Evolutionary conservation across 2,329 filamentous ascomycete species (phyloP), one percentile per base, ranked within the genome.

Genomic region (Penicillium sp.): DNA sequence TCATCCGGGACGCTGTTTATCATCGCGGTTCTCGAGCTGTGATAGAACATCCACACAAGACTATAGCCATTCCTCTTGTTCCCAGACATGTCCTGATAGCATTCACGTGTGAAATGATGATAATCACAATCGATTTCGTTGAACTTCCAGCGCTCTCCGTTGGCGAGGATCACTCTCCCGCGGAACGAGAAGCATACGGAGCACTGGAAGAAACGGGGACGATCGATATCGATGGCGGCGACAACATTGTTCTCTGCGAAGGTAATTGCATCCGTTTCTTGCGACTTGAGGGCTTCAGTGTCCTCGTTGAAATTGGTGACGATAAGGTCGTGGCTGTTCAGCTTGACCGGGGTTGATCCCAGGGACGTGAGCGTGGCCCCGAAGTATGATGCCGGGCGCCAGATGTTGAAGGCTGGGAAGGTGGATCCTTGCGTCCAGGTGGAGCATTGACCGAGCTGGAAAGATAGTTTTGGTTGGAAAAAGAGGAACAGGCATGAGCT

Each of bases 81-180:
- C 4, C 28, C 5, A 3, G 17, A 6, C n/a, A 31, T 14, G 1
- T 7, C 11, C 1, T 15, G 25, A 17, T 57, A 17, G 4, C 47
- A 14, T 14, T 51, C 39, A 5, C n/a, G 55, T 20, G 15, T 17
- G 14, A 57, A 52, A n/a, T 38, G 17, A 34, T 57, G 17, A 22
- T 43, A 6, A 2, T 51, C 47, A 4, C 7, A 2, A 31, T 53
- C 47, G 20, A 57, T 39, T 45, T 57, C 55, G 35, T 14, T 31
- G 25, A 51, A 57, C 3, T 12, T 45, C 55, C 55, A 57, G 17
- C 48, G 39, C 38, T 57, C 55, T 31, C 55, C 47, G 17, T 53
- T 57, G n/a, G 48, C 25, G 5, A 57, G 41, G 41, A 38, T 37
- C 4, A 53, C 38, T 4, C 8, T 8, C 8, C 55, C 55, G 6